A percentile compares a stretch with the other conserved stretches of the same genome.
Evolutionary conservation across 306 rosid genomes (phyloP).

Genomic region (Cyclanthera cordifolia): DNA sequence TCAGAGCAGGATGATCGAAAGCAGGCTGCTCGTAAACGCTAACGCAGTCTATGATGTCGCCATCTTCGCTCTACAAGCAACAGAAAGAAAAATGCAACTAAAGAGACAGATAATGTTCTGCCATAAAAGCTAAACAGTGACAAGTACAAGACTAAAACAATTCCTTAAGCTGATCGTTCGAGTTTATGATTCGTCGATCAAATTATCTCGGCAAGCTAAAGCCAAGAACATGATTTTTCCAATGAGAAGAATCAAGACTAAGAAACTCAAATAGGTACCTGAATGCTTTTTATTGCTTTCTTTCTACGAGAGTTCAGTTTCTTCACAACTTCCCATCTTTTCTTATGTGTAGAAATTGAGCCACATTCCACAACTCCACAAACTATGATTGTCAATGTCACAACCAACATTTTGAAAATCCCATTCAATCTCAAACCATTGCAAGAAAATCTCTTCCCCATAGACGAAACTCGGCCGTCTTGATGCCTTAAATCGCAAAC

Average conservation of each 20-base stretch:
- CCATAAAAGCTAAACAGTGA: not conserved
- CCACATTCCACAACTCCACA: slow-evolving; percentile 16
- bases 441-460: slow-evolving; percentile 4
- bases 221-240: not conserved
- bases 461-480: not conserved
- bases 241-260: slow-evolving; percentile 9
- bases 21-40: slow-evolving; percentile 47
- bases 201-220: not conserved
- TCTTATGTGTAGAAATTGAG: slow-evolving; percentile 23
- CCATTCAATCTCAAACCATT: not conserved
- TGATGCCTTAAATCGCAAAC: slow-evolving; percentile 5
- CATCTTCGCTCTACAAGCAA: slow-evolving; percentile 49
- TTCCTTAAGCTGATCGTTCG: not conserved
- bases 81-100: not conserved
- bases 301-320: slow-evolving; percentile 34
- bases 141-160: not conserved
- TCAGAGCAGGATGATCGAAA: slow-evolving; percentile 47
- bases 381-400: slow-evolving; percentile 17
- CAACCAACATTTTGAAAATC: slow-evolving; percentile 19
- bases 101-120: not conserved
- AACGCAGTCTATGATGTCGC: slow-evolving; percentile 53
- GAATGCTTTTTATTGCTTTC: slow-evolving; percentile 35
- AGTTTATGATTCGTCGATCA: not conserved
- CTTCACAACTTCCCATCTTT: slow-evolving; percentile 30
- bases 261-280: slow-evolving; percentile 33